phyloP scores from a whole-genome alignment of 2,329 filamentous ascomycete species.

The Apiospora koreana region DNA sequence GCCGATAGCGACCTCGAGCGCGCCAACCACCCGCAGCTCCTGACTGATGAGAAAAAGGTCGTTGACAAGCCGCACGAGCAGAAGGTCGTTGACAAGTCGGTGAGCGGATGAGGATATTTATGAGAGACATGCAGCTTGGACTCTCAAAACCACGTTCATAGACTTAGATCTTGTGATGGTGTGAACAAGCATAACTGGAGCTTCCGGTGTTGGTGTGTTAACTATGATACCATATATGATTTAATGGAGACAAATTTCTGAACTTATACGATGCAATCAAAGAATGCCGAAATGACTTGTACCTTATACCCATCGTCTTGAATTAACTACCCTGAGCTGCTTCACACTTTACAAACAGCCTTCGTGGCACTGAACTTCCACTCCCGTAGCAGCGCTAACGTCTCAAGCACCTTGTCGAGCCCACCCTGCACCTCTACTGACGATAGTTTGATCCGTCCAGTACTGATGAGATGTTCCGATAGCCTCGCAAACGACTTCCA shows the following conservation, averaged over 20 bases:
- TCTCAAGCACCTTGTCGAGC: too few relatives aligned
- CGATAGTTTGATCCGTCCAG: too few relatives aligned
- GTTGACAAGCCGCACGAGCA: not conserved
- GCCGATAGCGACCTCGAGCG: slow-evolving; percentile 27
- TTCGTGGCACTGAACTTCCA: too few relatives aligned
- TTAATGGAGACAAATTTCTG: not conserved
- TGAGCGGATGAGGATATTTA: not conserved
- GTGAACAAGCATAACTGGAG: not conserved
- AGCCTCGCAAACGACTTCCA: too few relatives aligned
- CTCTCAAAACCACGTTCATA: not conserved
- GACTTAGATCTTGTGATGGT: not conserved
- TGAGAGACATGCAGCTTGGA: not conserved
- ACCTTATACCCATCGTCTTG: too few relatives aligned
- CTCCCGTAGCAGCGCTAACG: too few relatives aligned
- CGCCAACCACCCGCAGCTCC: not conserved
- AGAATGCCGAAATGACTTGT: not conserved
- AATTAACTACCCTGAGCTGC: too few relatives aligned
- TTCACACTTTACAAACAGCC: too few relatives aligned
- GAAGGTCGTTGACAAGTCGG: not conserved
- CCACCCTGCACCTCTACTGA: too few relatives aligned
- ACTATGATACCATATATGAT: not conserved
- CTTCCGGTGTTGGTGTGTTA: not conserved
- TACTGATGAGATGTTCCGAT: too few relatives aligned
- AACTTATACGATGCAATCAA: not conserved
- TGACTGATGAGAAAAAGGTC: not conserved